A percentile compares a stretch with the other conserved stretches of the same genome.
phyloP scores from a whole-genome alignment of 176 grass and related monocot genomes.

The Miscanthus lutarioriparius region DNA sequence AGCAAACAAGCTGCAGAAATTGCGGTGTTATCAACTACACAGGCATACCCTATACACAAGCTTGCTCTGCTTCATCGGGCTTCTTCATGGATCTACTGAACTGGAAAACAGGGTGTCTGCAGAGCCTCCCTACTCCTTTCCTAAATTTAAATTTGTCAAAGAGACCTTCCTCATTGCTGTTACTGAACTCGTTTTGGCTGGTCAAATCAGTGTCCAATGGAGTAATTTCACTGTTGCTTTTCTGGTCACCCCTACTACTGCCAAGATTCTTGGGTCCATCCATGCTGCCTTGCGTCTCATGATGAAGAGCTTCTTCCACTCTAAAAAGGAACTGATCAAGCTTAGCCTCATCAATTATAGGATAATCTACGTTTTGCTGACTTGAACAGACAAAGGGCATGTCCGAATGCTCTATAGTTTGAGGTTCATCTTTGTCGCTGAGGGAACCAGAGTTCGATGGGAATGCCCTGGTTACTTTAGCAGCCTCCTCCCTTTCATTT shows the following conservation, averaged over 20 bases:
- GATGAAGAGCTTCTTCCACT: constrained; percentile 43
- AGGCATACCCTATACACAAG: constrained; percentile 57
- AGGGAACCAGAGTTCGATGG: constrained; percentile 56
- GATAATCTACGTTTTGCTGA: constrained; percentile 42
- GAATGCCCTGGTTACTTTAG: constrained; percentile 24
- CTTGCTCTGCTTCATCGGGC: constrained; percentile 63
- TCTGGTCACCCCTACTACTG: constrained; percentile 10
- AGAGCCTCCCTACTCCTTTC: constrained; percentile 70
- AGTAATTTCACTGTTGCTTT: constrained; percentile 15
- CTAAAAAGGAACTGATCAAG: constrained; percentile 68
- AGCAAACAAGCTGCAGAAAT: neutral
- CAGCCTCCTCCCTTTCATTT: constrained; percentile 67
- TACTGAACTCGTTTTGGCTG: constrained; percentile 36
- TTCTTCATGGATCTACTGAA: constrained; percentile 83
- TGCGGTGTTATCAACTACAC: constrained; percentile 9
- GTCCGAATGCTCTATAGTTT: constrained; percentile 34
- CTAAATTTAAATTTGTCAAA: constrained; percentile 78
- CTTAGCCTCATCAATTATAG: constrained; percentile 54
- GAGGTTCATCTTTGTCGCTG: constrained; percentile 65
- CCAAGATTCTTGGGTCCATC: constrained; percentile 27
- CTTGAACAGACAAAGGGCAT: constrained; percentile 21
- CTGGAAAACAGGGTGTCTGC: constrained; percentile 82
- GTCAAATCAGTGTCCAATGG: constrained; percentile 14
- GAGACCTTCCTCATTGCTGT: constrained; percentile 47
- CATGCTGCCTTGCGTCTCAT: constrained; percentile 28